These are phyloP conservation scores for Penicillium hesseltinei DNA, from an alignment of 2,329 filamentous ascomycete genomes.

Conservation along the genomic window DNA sequence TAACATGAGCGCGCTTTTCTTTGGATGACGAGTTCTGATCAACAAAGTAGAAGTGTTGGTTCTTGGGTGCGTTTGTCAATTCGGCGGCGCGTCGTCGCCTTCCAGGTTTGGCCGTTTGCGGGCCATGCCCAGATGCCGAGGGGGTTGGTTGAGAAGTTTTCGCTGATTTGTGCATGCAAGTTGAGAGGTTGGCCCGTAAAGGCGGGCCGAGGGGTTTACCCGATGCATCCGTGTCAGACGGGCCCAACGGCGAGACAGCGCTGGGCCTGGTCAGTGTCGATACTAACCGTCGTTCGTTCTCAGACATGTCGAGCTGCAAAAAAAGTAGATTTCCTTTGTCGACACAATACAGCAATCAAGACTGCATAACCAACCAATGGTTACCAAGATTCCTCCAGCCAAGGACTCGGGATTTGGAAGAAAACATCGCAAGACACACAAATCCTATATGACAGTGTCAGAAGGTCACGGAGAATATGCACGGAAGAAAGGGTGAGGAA, in stretches of 20 bases:
- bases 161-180: background rate
- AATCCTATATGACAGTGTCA: constrained; percentile 6
- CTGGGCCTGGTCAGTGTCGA: constrained; percentile 7
- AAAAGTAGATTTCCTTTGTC: constrained; percentile 1
- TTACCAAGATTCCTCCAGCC: constrained; percentile 24
- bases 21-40: constrained; percentile 41
- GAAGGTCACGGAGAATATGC: background rate
- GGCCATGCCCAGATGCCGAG: constrained; percentile 16
- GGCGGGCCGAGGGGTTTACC: constrained; percentile 6
- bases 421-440: constrained; percentile 22
- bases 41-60: constrained; percentile 43
- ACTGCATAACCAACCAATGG: constrained; percentile 17
- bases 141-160: constrained; percentile 13
- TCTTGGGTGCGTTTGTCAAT: constrained; percentile 24
- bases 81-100: constrained; percentile 29
- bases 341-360: constrained; percentile 12
- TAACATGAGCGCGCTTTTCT: constrained; percentile 46
- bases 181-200: background rate
- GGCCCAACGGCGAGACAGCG: background rate
- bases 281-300: constrained; percentile 10
- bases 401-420: constrained; percentile 15
- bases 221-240: constrained; percentile 10
- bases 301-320: constrained; percentile 19
- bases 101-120: constrained; percentile 21
- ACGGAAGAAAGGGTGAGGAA: background rate